Percentiles rank a stretch among this genome's conserved stretches.
Conservation (phyloP, 2,329 filamentous ascomycete genomes). For the Aspergillus ruber region DNA sequence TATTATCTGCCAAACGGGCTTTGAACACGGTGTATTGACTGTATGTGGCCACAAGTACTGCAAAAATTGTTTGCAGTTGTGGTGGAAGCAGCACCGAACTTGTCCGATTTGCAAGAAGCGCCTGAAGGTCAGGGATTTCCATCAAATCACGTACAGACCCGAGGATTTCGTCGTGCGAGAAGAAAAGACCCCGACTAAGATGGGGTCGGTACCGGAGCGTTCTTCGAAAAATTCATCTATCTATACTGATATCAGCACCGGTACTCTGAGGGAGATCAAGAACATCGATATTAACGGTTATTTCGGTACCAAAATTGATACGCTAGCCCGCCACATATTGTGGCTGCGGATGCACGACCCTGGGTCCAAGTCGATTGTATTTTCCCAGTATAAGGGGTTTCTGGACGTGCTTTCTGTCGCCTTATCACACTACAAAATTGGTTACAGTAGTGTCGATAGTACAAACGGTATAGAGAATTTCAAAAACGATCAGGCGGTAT, state of each 20-base stretch:
- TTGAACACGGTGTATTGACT: conserved; percentile 60
- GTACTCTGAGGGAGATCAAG: conserved; percentile 72
- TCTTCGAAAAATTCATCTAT: conserved; percentile 47
- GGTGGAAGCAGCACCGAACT: conserved; percentile 67
- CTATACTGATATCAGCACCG: conserved; percentile 68
- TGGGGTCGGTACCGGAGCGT: conserved; percentile 24
- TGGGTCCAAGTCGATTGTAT: conserved; percentile 86
- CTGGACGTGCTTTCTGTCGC: conserved; percentile 66
- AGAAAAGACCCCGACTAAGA: conserved; percentile 28
- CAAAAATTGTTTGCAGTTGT: conserved; percentile 74
- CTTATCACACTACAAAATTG: conserved; percentile 65
- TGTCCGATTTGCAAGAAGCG: conserved; percentile 79
- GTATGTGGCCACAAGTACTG: conserved; percentile 90
- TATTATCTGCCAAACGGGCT: conserved; percentile 74
- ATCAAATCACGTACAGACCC: conserved; percentile 79
- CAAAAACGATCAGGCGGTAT: conserved; percentile 59
- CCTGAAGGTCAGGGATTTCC: conserved; percentile 62
- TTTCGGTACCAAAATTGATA: conserved; percentile 89
- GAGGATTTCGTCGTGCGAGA: conserved; percentile 64
- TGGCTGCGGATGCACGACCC: conserved; percentile 81
- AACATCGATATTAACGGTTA: conserved; percentile 66
- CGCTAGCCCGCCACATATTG: conserved; percentile 68
- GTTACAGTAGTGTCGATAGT: conserved; percentile 63
- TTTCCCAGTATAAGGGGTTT: conserved; percentile 84
- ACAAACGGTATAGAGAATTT: conserved; percentile 67